Conservation (phyloP, 257 asterid species). For the Solanum megistacrolobum region DNA sequence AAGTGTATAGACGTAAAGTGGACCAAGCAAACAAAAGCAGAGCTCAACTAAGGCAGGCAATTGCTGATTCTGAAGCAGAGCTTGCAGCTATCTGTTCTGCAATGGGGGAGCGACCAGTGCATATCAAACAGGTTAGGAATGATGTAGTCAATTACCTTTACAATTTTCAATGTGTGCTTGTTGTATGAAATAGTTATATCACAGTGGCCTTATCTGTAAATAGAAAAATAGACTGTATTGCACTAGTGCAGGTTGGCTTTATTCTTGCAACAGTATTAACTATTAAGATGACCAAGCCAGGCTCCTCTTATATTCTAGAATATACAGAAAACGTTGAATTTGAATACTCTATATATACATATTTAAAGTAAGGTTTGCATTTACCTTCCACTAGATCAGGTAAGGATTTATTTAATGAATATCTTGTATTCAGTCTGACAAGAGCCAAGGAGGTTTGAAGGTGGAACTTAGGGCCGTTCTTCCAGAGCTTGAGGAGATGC, state of each 20-base stretch:
- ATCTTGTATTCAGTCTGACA: slow-evolving; percentile 46
- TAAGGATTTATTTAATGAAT: neutral
- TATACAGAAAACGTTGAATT: neutral
- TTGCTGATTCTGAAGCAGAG: slow-evolving; percentile 98
- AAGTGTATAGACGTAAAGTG: slow-evolving; percentile 87
- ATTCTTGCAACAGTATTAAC: neutral
- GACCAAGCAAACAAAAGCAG: slow-evolving; percentile 88
- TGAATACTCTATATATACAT: neutral
- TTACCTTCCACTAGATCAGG: neutral
- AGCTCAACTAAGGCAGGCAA: slow-evolving; percentile 93
- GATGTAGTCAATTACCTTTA: neutral
- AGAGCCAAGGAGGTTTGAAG: slow-evolving; percentile 65
- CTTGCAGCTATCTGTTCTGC: slow-evolving; percentile 86
- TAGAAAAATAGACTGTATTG: neutral
- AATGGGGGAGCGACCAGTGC: slow-evolving; percentile 93
- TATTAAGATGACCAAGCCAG: neutral
- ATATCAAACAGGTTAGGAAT: slow-evolving; percentile 25
- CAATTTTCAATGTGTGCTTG: neutral
- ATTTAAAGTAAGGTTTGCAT: neutral
- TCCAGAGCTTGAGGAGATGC: slow-evolving; percentile 87
- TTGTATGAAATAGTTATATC: neutral
- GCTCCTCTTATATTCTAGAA: neutral
- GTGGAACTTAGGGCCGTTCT: slow-evolving; percentile 64
- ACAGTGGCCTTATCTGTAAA: neutral
- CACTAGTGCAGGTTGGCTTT: neutral